A percentile compares a stretch with the other conserved stretches of the same genome.
phyloP scores from a whole-genome alignment of 1,139 yeast species.

The Scheffersomyces titani region DNA sequence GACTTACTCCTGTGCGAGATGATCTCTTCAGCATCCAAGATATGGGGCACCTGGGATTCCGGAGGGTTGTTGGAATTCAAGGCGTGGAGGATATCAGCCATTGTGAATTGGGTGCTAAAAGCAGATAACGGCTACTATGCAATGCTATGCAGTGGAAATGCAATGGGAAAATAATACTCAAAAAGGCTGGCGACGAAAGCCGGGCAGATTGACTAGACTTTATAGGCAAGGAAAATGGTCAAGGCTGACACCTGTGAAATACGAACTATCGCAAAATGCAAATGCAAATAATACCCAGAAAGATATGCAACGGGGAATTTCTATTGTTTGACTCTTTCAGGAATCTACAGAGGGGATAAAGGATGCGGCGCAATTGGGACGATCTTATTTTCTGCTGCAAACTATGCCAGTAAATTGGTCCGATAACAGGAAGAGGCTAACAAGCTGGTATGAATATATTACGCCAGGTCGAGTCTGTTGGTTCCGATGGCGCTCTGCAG shows the following conservation, averaged over 20 bases:
- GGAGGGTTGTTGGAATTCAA: conserved; percentile 13
- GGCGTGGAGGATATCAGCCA: conserved; percentile 17
- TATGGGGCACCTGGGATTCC: conserved; percentile 19
- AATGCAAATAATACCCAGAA: neutral
- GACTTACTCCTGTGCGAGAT: conserved; percentile 4
- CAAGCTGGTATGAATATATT: neutral
- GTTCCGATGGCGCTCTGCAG: neutral
- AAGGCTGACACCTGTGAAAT: neutral
- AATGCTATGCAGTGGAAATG: neutral
- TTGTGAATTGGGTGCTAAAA: conserved; percentile 1
- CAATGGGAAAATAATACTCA: neutral
- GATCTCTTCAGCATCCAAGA: conserved; percentile 9
- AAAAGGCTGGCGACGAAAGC: neutral
- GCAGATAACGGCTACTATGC: neutral
- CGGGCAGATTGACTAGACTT: neutral
- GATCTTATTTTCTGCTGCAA: neutral
- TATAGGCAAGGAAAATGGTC: neutral
- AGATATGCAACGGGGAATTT: neutral
- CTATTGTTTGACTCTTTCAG: neutral
- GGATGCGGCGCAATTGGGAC: neutral
- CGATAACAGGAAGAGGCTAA: neutral
- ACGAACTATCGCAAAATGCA: neutral
- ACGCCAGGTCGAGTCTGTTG: neutral
- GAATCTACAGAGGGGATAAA: neutral
- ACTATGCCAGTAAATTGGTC: neutral